A percentile compares a stretch with the other conserved stretches of the same genome.
These are phyloP conservation scores for Begonia peltatifolia DNA, from an alignment of 306 rosid species.

Conservation along the genomic window DNA sequence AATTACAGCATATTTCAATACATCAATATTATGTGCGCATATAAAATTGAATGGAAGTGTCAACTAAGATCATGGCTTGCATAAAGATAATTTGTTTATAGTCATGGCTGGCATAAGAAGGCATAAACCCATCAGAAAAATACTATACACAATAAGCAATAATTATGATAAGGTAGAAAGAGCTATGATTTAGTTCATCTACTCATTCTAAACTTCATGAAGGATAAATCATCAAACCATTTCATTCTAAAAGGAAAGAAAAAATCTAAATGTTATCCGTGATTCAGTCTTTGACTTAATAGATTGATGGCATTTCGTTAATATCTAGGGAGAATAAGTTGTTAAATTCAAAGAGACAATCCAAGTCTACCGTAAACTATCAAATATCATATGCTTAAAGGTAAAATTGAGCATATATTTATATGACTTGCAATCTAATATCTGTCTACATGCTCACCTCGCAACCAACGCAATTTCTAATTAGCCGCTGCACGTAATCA, in stretches of 20 bases:
- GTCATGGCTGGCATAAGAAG: too few relatives aligned
- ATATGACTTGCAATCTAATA: background rate
- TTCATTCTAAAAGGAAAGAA: background rate
- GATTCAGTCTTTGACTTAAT: too few relatives aligned
- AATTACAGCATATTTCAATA: background rate
- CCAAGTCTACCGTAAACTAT: background rate
- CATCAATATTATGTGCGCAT: background rate
- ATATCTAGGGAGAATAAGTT: background rate
- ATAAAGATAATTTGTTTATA: too few relatives aligned
- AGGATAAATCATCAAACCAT: background rate
- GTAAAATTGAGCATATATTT: background rate
- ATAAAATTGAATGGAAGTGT: background rate
- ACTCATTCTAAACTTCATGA: too few relatives aligned
- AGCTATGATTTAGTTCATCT: background rate
- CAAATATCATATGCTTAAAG: background rate
- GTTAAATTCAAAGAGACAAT: background rate
- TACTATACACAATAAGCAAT: background rate
- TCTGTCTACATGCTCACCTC: slow-evolving; percentile 18
- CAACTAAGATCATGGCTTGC: too few relatives aligned
- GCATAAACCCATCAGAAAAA: too few relatives aligned
- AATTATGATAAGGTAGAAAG: background rate
- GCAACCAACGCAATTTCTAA: slow-evolving; percentile 13
- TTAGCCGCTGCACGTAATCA: slow-evolving; percentile 19
- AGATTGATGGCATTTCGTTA: background rate
- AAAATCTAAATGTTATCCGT: background rate